Conservation (phyloP, 1,284 basidiomycete species). For the Sanghuangporus weigelae region DNA sequence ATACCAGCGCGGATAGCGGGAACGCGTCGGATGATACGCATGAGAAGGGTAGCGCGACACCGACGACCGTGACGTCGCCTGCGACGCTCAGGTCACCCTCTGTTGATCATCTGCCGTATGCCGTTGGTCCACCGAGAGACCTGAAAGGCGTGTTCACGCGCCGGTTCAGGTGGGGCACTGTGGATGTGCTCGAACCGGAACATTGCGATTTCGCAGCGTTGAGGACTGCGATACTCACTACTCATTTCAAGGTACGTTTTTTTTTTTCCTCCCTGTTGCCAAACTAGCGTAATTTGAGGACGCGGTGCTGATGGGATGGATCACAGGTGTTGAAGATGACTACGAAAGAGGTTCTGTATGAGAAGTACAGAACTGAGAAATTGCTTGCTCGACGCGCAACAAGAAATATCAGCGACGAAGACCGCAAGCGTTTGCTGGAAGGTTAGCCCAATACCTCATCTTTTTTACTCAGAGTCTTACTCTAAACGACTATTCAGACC, state of each 20-base stretch:
- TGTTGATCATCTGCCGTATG: slow-evolving; percentile 31
- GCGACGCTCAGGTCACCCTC: slow-evolving; percentile 25
- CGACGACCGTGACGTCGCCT: slow-evolving; percentile 26
- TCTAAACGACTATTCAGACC: slow-evolving; percentile 32
- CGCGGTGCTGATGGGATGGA: slow-evolving; percentile 13
- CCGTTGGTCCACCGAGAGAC: slow-evolving; percentile 53
- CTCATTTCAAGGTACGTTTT: slow-evolving; percentile 65
- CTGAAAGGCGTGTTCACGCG: slow-evolving; percentile 67
- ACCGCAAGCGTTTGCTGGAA: slow-evolving; percentile 63
- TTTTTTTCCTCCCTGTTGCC: slow-evolving; percentile 12
- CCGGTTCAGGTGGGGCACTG: slow-evolving; percentile 75
- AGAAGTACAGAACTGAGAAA: slow-evolving; percentile 80
- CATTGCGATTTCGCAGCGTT: slow-evolving; percentile 82
- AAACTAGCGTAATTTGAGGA: not conserved
- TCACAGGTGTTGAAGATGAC: slow-evolving; percentile 67
- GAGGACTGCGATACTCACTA: slow-evolving; percentile 71
- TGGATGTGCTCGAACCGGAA: slow-evolving; percentile 75
- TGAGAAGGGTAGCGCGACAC: slow-evolving; percentile 24
- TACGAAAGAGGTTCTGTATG: slow-evolving; percentile 79
- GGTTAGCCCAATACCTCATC: slow-evolving; percentile 37
- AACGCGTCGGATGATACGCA: slow-evolving; percentile 23
- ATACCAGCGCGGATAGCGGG: not conserved
- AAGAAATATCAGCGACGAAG: slow-evolving; percentile 64
- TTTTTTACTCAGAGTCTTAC: slow-evolving; percentile 14
- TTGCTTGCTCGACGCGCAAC: slow-evolving; percentile 77